Conservation (phyloP, 495 filamentous ascomycete genomes). For the Aspergillus affinis region DNA sequence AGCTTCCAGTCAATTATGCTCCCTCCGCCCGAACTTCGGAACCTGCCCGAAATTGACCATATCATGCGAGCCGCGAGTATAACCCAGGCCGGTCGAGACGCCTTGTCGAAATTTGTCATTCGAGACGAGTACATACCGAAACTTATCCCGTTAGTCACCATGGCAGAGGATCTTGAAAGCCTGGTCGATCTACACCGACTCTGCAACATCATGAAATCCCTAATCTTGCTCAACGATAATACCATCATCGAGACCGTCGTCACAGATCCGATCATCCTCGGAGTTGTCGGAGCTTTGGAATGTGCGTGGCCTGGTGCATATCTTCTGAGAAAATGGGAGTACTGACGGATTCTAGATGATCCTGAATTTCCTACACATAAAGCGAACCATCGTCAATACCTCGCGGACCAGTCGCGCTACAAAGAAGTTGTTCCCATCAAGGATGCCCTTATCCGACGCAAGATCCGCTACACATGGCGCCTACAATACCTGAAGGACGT, state of each 20-base stretch:
- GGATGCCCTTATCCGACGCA: conserved; percentile 73
- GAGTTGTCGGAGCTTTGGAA: conserved; percentile 94
- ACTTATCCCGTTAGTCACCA: conserved; percentile 77
- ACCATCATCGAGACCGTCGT: conserved; percentile 91
- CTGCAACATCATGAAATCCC: conserved; percentile 97
- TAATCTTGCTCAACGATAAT: conserved; percentile 92
- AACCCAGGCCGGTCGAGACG: conserved; percentile 75
- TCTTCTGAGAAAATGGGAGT: conserved; percentile 11
- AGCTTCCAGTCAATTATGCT: conserved; percentile 66
- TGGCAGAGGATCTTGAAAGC: conserved; percentile 89
- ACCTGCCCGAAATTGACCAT: conserved; percentile 78
- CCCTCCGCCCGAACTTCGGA: conserved; percentile 73
- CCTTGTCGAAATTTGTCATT: conserved; percentile 85
- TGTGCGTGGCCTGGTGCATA: conserved; percentile 51
- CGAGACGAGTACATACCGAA: conserved; percentile 83
- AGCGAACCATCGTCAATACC: conserved; percentile 93
- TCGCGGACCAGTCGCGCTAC: conserved; percentile 82
- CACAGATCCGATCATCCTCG: conserved; percentile 82
- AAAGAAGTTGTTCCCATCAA: conserved; percentile 96
- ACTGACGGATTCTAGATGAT: conserved; percentile 59
- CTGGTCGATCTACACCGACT: conserved; percentile 81
- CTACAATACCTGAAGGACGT: conserved; percentile 98
- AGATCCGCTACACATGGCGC: conserved; percentile 95
- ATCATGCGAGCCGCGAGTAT: conserved; percentile 73
- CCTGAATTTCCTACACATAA: conserved; percentile 99